Base-by-base conservation (phyloP, 2,329 filamentous ascomycete species). In the Neopestalotiopsis rosae region DNA sequence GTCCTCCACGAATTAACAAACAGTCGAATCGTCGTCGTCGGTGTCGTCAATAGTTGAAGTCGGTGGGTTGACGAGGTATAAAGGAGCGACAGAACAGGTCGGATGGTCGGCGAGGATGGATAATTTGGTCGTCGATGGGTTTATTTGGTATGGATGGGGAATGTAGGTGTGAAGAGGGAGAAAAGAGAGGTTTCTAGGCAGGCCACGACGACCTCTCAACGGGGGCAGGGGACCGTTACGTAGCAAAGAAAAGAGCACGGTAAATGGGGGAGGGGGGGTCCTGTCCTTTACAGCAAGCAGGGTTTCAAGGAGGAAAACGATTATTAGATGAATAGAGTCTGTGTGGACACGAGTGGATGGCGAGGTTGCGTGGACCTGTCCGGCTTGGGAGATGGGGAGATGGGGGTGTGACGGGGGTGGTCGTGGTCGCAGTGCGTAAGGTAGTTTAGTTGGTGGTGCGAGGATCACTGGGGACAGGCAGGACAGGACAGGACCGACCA, bases 221-320 rank as follows among this genome's bases (percentile, higher is more conserved):
- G 28, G 32, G 45, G 63, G 63, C 49, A 66, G 49, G 63, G 63
- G 45, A 56, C 42, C 63, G 63, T 66, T 66, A 66, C 63, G 63
- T 66, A 66, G 63, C 61, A 64, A 24, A 28, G 56, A 61, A 57
- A 45, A 38, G 30, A 62, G 52, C 30, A 56, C 63, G 62, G 56
- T 61, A 63, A 56, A 34, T 34, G 42, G 67, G 56, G 45, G 62
- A 61, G 52, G 40, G 56, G 42, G 63, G 67, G 67, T 24, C 49
- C 42, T n/a, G 32, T 38, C 34, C 20, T 30, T 52, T 52, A 20
- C 45, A 20, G 30, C 57, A 34, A 20, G 30, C 57, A 34, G 57
- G 63, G 67, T 66, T 66, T 69, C 67, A 66, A 66, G 45, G 45
- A 66, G 67, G 63, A 61, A 66, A 62, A 61, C 56, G 63, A 56